phyloP scores from a whole-genome alignment of 75 land plant species.

The Pinus albicaulis region DNA sequence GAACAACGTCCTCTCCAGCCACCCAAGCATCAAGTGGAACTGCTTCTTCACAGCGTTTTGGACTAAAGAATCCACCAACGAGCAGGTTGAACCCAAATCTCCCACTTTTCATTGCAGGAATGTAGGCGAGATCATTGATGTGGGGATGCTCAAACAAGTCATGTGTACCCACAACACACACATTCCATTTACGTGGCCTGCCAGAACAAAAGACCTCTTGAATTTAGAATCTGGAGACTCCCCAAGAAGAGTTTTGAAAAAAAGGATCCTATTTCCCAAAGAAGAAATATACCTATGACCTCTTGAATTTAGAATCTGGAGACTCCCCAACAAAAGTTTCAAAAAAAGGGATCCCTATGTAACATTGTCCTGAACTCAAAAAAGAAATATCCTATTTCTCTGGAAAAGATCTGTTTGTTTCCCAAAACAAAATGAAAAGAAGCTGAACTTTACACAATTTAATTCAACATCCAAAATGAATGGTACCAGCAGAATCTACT shows the following conservation, averaged over 20 bases:
- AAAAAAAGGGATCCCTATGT: background rate
- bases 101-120: constrained; percentile 88
- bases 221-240: background rate
- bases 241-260: too few species aligned
- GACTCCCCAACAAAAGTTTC: background rate
- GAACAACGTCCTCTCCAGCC: constrained; percentile 65
- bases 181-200: constrained; percentile 99
- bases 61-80: constrained; percentile 97
- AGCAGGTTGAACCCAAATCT: constrained; percentile 88
- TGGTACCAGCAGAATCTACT: background rate
- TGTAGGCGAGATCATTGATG: constrained; percentile 98
- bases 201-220: constrained; percentile 2
- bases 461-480: too few species aligned
- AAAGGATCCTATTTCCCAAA: background rate
- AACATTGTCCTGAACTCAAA: too few species aligned
- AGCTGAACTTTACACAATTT: too few species aligned
- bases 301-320: background rate
- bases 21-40: constrained; percentile 97
- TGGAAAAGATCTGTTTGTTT: background rate
- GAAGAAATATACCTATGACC: background rate
- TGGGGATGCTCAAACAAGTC: constrained; percentile 98
- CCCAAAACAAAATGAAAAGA: background rate
- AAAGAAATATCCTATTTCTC: background rate
- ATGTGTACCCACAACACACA: constrained; percentile 90
- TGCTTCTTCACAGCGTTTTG: constrained; percentile 93